Evolutionary conservation across 1,284 basidiomycete genomes (phyloP), one percentile per base, ranked within the genome.

Genomic region (Vanrija sp.): DNA sequence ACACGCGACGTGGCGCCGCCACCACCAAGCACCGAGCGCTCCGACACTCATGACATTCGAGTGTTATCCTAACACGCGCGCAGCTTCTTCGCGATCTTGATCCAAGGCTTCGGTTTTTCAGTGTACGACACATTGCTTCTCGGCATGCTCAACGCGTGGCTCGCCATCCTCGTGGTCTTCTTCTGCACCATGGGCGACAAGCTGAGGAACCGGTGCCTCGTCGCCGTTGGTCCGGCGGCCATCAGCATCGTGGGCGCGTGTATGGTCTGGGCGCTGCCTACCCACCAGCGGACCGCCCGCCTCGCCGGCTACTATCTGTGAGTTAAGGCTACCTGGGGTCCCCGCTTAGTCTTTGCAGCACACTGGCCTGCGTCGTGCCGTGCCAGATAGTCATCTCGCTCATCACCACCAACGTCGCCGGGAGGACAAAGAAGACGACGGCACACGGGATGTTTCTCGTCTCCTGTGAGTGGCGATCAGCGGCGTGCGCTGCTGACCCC

Each of bases 61-160:
- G 21, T 2, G 21, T 23, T 5, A 3, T 5, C 21, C 21, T 23
- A 23, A 23, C 21, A 18, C 21, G 16, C 19, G 5, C 44, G 6
- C 43, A 60, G 63, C 54, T 66, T 65, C 51, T 63, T 55, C 43
- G 60, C 61, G 6, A 54, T 65, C 38, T 46, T 65, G n/a, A 57
- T 66, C 21, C 29, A 50, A 8, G 60, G 60, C 15, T 55, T 66
- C 7, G 65, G 65, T 4, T 59, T 55, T 39, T 19, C 51, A 1
- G n/a, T 54, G 1, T 46, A 44, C 10, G 38, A 62, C 16, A 52
- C 56, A 1, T 55, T 65, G 15, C 52, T 67, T 6, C 49, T 61
- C 38, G 49, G 43, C 29, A 58, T 61, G 43, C 49, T 50, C 12
- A 60, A 59, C 48, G 42, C 45, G 14, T 56, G 45, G 39, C 52